A percentile compares a stretch with the other conserved stretches of the same genome.
Conservation (phyloP, 176 grass and related monocot genomes). For the Oryza coarctata region DNA sequence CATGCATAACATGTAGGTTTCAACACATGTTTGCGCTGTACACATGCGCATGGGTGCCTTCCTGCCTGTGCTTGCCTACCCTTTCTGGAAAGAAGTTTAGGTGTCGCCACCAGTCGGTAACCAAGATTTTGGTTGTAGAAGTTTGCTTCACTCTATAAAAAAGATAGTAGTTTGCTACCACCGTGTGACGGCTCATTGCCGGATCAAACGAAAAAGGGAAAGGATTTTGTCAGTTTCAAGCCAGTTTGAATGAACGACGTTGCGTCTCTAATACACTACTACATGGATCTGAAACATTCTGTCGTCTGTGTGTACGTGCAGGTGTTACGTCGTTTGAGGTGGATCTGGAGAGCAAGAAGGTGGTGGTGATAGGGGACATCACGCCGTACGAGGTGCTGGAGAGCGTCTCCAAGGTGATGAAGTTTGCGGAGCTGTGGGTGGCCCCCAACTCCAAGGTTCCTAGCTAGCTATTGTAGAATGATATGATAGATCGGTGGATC, state of each 20-base stretch:
- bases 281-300: background rate
- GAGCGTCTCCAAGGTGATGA: conserved; percentile 88
- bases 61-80: background rate
- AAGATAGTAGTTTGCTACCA: background rate
- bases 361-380: conserved; percentile 86
- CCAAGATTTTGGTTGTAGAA: conserved; percentile 21
- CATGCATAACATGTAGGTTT: background rate
- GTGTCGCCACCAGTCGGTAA: conserved; percentile 17
- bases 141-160: background rate
- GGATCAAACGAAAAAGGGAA: background rate
- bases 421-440: conserved; percentile 76
- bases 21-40: conserved; percentile 26
- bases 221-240: background rate
- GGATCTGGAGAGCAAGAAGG: conserved; percentile 92
- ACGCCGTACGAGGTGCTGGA: conserved; percentile 85
- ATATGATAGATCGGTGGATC: background rate
- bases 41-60: conserved; percentile 30
- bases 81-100: conserved; percentile 33
- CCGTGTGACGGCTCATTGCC: conserved; percentile 2
- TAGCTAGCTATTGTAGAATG: too few relatives aligned
- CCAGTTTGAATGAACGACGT: background rate
- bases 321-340: conserved; percentile 86
- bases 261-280: background rate
- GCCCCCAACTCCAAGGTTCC: conserved; percentile 14
- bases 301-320: conserved; percentile 3